Base-by-base conservation (phyloP, 1,139 yeast species). In the Kluyveromyces marxianus region DNA sequence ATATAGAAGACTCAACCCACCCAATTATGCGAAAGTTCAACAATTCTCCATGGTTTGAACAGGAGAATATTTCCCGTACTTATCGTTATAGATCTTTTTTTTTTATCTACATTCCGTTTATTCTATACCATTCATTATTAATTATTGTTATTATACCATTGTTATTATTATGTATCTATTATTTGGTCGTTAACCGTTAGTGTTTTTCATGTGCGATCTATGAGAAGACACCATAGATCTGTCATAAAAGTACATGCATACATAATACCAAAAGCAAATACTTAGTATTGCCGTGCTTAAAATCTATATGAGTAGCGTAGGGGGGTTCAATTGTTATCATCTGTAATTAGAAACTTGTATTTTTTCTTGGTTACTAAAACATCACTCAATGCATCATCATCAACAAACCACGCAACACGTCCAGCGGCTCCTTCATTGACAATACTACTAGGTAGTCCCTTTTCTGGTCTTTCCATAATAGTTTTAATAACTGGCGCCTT, bases 391-490 rank as follows among this genome's bases (percentile, higher is more conserved):
- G 98, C 97, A 57, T 86, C 97, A 59, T 88, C 88, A 67, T 92
- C 98, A 40, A 92, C 97, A 71, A 92, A 92, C 98, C 98, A 92
- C 21, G 92, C 79, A 7, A 92, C 96, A 68, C 85, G 85, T 31
- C 97, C 97, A 2, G 96, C 96, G 27, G 97, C 96, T 33, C 89
- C 88, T 67, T 89, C 97, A 64, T 90, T 90, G 51, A 92, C 97
- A 48, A 92, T 83, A 50, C 95, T 82, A 51, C 95, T 85, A 26
- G 98, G 98, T 53, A 92, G 75, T 1, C 96, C 97, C 69, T 89
- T 89, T 61, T 92, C 98, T 3, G 97, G 97, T 60, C 97, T 79
- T 69, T 92, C 97, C 92, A 92, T 87, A 48, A 92, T 92, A 4
- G 84, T 86, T 64, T 89, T 83, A 65, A 92, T 79, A 48, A 92